Evolutionary conservation across 2,329 filamentous ascomycete genomes (phyloP).

Genomic region (Microascus cirrosus): DNA sequence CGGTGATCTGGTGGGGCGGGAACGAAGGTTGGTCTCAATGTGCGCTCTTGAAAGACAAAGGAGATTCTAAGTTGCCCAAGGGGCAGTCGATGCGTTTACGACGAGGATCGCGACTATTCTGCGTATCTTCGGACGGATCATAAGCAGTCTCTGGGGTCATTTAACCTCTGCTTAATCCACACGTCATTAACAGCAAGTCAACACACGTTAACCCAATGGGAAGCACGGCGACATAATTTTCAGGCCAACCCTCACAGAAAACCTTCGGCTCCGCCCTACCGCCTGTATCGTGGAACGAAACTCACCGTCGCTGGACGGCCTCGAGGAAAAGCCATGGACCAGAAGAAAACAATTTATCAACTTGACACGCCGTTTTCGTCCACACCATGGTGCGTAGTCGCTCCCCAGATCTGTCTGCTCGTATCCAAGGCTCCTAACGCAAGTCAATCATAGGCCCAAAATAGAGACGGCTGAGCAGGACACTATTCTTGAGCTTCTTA

Average conservation of each 20-base stretch:
- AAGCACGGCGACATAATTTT: not conserved
- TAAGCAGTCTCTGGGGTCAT: not conserved
- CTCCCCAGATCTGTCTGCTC: not conserved
- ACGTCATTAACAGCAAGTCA: not conserved
- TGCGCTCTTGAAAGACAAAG: too few species aligned
- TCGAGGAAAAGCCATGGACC: slow-evolving; percentile 9
- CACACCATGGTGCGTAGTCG: slow-evolving; percentile 40
- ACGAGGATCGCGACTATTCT: not conserved
- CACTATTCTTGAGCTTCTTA: slow-evolving; percentile 54
- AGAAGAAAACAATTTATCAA: slow-evolving; percentile 51
- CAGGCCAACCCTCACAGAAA: not conserved
- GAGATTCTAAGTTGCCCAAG: too few species aligned
- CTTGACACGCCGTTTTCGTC: slow-evolving; percentile 55
- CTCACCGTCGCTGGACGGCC: not conserved
- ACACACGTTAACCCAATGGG: not conserved
- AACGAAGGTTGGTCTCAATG: too few species aligned
- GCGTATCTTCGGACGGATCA: not conserved
- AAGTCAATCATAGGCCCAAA: slow-evolving; percentile 39
- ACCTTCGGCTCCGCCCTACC: too few species aligned
- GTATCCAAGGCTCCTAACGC: not conserved
- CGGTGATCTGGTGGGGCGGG: too few species aligned
- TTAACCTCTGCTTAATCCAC: not conserved
- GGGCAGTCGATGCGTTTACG: too few species aligned
- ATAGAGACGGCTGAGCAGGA: slow-evolving; percentile 48
- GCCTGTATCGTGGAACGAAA: not conserved